Evolutionary conservation across 176 grass and related monocot species (phyloP).

Genomic region (Sorghum bicolor): DNA sequence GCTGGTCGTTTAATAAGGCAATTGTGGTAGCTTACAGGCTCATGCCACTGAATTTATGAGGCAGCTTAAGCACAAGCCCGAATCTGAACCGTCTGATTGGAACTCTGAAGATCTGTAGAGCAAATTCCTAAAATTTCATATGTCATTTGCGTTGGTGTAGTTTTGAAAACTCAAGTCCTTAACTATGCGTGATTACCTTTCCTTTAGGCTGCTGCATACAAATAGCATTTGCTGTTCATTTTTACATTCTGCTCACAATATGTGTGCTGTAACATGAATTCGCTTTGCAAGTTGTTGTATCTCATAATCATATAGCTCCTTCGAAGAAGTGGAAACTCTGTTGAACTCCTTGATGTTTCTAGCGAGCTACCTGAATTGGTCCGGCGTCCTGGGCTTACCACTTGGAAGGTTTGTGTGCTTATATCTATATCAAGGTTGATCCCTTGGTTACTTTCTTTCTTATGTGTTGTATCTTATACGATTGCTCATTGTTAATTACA

Average conservation of each 20-base stretch:
- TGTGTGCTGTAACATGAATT: constrained; percentile 5
- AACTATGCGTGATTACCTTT: background rate
- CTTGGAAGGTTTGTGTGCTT: constrained; percentile 78
- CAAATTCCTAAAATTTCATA: background rate
- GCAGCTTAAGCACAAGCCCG: background rate
- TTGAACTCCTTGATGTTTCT: constrained; percentile 92
- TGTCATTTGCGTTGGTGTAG: background rate
- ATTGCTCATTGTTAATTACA: background rate
- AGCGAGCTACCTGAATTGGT: constrained; percentile 66
- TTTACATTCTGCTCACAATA: background rate
- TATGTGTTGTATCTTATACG: background rate
- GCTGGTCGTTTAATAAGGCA: background rate
- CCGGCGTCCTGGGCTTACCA: constrained; percentile 62
- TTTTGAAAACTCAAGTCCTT: background rate
- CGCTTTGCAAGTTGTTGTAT: constrained; percentile 13
- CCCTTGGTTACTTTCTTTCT: constrained; percentile 1
- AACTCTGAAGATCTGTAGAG: background rate
- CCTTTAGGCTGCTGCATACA: background rate
- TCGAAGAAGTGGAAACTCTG: constrained; percentile 65
- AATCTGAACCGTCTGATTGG: background rate
- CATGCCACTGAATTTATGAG: background rate
- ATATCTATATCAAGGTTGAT: constrained; percentile 8
- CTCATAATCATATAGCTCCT: constrained; percentile 62
- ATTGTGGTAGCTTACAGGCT: constrained; percentile 5
- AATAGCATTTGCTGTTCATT: background rate